Base-by-base conservation (phyloP, 331 rosid species). In the Prunus yedoensis region DNA sequence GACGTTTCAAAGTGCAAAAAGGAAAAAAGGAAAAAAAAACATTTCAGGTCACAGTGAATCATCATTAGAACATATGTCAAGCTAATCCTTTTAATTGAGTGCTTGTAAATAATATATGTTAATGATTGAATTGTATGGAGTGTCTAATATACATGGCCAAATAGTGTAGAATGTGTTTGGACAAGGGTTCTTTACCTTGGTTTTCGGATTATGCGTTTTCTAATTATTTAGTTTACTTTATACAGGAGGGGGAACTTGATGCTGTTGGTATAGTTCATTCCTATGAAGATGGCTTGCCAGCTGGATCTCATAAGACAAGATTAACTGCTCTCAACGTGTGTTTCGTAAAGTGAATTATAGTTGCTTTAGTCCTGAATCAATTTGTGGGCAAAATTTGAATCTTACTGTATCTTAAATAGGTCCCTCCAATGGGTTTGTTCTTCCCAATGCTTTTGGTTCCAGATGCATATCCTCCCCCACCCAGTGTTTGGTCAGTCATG, bases 361-460 rank as follows among this genome's bases (percentile, higher is more conserved):
- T 67, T 68, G 46, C 68, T 43, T 66, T 74, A 68, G 13, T 62
- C 51, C 57, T 66, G 58, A 73, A 57, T 78, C 58, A 4, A 27
- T 71, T 20, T n/a, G n/a, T 68, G 35, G 35, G 64, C 32, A 13
- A 74, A 68, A 70, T 70, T 30, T 80, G 27, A 49, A 38, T 64
- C 66, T 62, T 64, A 73, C 38, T 21, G 52, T 68, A 75, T 21
- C 49, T 67, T 71, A 35, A 32, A 38, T 54, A 92, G 99, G 99
- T 94, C 79, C 97, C 97, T 71, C 97, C 99, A 7, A 90, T 94
- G 97, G 99, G 99, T 75, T 82, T 94, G 91, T 92, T 94, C 86
- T 86, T 81, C 83, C 99, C 99, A 79, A 86, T 14, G 80, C 96
- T 94, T 75, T 82, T 94, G 80, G 96, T 87, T 83, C 97, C 97